Evolutionary conservation across 179 eudicot genomes (phyloP), one percentile per base, ranked within the genome.

Genomic region (Spergularia azorica): DNA sequence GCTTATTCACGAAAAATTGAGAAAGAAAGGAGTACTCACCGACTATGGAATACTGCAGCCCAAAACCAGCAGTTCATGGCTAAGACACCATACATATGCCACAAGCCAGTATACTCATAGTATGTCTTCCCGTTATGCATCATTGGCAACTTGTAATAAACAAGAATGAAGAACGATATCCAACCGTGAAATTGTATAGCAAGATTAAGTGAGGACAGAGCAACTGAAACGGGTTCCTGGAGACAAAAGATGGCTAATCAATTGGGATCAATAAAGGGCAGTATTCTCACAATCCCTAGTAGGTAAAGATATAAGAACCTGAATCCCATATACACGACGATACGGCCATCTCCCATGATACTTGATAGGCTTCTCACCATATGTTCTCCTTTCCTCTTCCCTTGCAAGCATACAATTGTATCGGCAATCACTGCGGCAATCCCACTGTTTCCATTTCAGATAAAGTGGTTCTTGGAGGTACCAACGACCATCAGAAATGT

Each of bases 321-420:
- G 96, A 63, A 94, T 83, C 66, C 98, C 97, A 74, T 80, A 91
- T 18, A 91, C 85, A 78, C 92, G 94, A 61, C 70, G 86, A 76
- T 89, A 89, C 2, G 98, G 96, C 97, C 98, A 94, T 87, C 90
- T 91, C 63, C 97, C 97, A 79, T 94, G 92, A 87, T 92, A 94
- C 77, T 91, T 94, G 73, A 88, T 86, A 56, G 98, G 96, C 76
- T 79, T 85, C 38, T 82, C 89, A 26, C 96, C 97, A 73, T 78
- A 86, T 70, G 67, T 77, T 74, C 86, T 85, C 89, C 90, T 86
- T 75, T 91, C 94, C 79, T 88, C 89, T 79, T 92, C 98, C 83
- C 89, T 85, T 51, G 86, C 78, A 51, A 88, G 83, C 96, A 94
- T 90, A 73, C 98, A 94, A 76, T 89, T 76, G 86, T 94, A 92